These are phyloP conservation scores for Lasiodiplodia gonubiensis DNA, from an alignment of 2,329 filamentous ascomycete genomes.

Conservation along the genomic window DNA sequence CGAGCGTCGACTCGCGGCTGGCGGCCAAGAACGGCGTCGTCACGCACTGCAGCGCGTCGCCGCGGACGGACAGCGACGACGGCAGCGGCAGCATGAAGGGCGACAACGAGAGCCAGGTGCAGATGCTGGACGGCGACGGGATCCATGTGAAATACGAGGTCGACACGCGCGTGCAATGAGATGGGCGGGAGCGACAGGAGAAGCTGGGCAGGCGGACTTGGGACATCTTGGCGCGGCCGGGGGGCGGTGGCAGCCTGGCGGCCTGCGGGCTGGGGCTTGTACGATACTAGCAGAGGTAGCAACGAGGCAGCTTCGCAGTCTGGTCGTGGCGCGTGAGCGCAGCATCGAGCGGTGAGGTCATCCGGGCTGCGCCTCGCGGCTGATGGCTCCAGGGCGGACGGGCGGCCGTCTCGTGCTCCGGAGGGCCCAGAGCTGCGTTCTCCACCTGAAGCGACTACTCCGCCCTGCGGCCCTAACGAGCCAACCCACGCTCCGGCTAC, in stretches of 20 bases:
- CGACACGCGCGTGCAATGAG: conserved; percentile 8
- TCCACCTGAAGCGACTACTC: conserved; percentile 5
- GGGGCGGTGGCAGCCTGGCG: not conserved
- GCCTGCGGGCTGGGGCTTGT: not conserved
- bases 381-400: not conserved
- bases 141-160: conserved; percentile 24
- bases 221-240: conserved; percentile 18
- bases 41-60: conserved; percentile 4
- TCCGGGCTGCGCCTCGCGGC: conserved; percentile 14
- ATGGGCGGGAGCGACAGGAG: conserved; percentile 16
- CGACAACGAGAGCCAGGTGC: conserved; percentile 32
- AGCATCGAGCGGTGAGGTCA: conserved; percentile 13
- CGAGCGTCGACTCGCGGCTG: conserved; percentile 17
- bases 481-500: conserved; percentile 18
- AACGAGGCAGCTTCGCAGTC: not conserved
- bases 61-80: conserved; percentile 16
- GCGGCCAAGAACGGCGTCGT: not conserved
- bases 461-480: not conserved
- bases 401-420: not conserved
- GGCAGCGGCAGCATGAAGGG: conserved; percentile 26
- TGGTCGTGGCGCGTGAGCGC: not conserved
- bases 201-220: conserved; percentile 7
- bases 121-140: conserved; percentile 29
- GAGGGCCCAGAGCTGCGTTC: conserved; percentile 3
- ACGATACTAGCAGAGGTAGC: not conserved